These are phyloP conservation scores for Arthrinium phaeospermum DNA, from an alignment of 2,329 filamentous ascomycete species.

Conservation along the genomic window DNA sequence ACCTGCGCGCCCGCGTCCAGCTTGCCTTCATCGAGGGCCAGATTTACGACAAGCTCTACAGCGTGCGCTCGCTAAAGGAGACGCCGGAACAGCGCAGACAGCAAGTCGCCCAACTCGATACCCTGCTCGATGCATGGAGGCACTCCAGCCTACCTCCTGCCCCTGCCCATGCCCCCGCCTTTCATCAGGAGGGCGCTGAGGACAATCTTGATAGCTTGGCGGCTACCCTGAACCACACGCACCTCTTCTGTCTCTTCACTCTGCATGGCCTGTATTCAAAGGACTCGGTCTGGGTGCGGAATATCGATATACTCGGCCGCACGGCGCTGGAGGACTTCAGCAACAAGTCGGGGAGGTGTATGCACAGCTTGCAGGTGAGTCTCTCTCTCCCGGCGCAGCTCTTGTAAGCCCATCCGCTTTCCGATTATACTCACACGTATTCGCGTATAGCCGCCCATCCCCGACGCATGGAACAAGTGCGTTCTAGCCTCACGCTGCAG, in stretches of 20 bases:
- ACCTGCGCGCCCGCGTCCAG: slow-evolving; percentile 46
- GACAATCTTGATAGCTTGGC: slow-evolving; percentile 31
- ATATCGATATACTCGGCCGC: slow-evolving; percentile 37
- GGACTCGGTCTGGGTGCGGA: slow-evolving; percentile 44
- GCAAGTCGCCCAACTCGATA: slow-evolving; percentile 33
- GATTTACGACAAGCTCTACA: slow-evolving; percentile 47
- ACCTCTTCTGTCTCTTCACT: slow-evolving; percentile 43
- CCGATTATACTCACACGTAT: background rate
- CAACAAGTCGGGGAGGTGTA: slow-evolving; percentile 25
- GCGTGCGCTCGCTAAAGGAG: slow-evolving; percentile 34
- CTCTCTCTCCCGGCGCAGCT: background rate
- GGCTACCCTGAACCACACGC: slow-evolving; percentile 43
- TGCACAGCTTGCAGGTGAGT: slow-evolving; percentile 19
- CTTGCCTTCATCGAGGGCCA: slow-evolving; percentile 48
- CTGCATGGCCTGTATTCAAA: slow-evolving; percentile 47
- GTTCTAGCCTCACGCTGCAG: slow-evolving; percentile 31
- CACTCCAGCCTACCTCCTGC: slow-evolving; percentile 23
- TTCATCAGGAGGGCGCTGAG: slow-evolving; percentile 37
- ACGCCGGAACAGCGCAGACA: slow-evolving; percentile 36
- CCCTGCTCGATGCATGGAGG: slow-evolving; percentile 45
- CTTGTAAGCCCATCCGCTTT: background rate
- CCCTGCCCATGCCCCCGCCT: slow-evolving; percentile 25
- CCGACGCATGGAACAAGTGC: slow-evolving; percentile 30
- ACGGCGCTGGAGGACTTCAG: slow-evolving; percentile 34
- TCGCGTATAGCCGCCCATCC: slow-evolving; percentile 25